phyloP scores from a whole-genome alignment of 305 asterid species.

The Fraxinus xanthoxyloides region DNA sequence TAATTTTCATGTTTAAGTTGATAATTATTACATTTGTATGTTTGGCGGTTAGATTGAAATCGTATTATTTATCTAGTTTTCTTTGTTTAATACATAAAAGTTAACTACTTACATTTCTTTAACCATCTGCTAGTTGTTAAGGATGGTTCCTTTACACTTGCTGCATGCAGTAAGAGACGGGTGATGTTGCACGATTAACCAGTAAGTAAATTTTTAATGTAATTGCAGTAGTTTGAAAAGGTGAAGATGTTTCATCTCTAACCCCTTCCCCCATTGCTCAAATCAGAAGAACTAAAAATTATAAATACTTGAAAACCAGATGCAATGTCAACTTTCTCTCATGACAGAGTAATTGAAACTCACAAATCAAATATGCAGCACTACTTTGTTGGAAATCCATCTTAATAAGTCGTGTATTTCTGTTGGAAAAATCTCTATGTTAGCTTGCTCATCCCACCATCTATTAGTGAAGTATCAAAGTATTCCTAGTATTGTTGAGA shows the following conservation, averaged over 20 bases:
- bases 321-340: not conserved
- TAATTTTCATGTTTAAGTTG: not conserved
- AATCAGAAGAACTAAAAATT: not conserved
- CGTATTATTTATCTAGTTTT: not conserved
- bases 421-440: not conserved
- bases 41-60: not conserved
- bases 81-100: not conserved
- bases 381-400: not conserved
- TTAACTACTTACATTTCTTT: not conserved
- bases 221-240: not conserved
- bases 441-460: not conserved
- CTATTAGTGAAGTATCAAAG: not conserved
- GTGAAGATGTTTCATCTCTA: not conserved
- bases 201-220: not conserved
- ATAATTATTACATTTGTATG: not conserved
- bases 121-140: not conserved
- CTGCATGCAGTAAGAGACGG: not conserved
- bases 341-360: not conserved
- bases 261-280: not conserved
- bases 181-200: not conserved
- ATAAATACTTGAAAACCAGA: not conserved
- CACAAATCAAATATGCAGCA: not conserved
- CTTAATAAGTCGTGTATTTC: not conserved
- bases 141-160: not conserved
- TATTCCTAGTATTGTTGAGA: not conserved